phyloP scores from a whole-genome alignment of 2,329 filamentous ascomycete species.

The Pestalotiopsis sp. region DNA sequence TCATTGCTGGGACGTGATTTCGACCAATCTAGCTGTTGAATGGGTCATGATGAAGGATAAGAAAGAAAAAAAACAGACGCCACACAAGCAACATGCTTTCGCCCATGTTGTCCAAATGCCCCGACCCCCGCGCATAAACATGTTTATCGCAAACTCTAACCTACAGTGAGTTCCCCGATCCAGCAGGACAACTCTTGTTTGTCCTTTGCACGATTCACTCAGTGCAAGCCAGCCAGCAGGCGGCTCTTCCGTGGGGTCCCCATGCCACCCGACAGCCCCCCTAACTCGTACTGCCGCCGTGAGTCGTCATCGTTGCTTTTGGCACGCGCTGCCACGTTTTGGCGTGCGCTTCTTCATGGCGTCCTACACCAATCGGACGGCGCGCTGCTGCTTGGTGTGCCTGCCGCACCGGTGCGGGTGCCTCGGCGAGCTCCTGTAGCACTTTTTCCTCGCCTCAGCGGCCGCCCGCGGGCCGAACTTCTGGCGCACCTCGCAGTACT shows the following conservation, averaged over 20 bases:
- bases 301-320: neutral
- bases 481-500: constrained; percentile 63
- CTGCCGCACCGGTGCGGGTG: constrained; percentile 60
- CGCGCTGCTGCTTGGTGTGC: constrained; percentile 40
- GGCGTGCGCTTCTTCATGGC: neutral
- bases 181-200: neutral
- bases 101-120: neutral
- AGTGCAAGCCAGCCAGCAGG: no score
- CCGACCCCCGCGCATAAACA: neutral
- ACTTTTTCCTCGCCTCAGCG: constrained; percentile 49
- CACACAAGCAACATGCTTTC: neutral
- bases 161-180: neutral
- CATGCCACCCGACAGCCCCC: neutral
- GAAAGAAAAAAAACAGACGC: neutral
- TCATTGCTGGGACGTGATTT: no score
- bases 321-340: neutral
- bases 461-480: constrained; percentile 54
- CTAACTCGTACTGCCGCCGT: neutral
- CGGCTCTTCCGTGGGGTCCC: neutral
- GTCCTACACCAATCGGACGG: constrained; percentile 28
- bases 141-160: neutral
- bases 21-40: no score
- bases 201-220: neutral
- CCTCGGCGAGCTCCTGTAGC: constrained; percentile 62
- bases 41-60: no score